These are phyloP conservation scores for Roridomyces roridus DNA, from an alignment of 768 basidiomycete genomes.

Conservation along the genomic window DNA sequence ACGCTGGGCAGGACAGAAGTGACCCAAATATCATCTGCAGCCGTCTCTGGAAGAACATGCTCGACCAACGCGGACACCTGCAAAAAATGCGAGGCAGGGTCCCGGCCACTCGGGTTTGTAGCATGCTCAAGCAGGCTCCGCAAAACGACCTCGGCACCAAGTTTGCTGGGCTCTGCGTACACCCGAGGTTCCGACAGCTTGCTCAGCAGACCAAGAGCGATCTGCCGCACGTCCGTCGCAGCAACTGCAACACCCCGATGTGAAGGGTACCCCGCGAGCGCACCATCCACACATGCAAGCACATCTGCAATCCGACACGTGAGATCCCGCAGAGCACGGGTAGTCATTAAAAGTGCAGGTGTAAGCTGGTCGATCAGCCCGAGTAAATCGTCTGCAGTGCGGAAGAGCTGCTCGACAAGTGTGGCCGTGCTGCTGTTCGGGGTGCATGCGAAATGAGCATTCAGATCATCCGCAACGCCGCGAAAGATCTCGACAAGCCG, in stretches of 20 bases:
- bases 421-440: conserved; percentile 39
- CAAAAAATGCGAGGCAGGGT: conserved; percentile 62
- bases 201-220: conserved; percentile 58
- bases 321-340: conserved; percentile 53
- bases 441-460: conserved; percentile 53
- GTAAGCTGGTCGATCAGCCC: conserved; percentile 54
- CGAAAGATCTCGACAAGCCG: conserved; percentile 60
- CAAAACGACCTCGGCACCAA: conserved; percentile 58
- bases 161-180: conserved; percentile 40
- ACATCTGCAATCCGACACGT: conserved; percentile 55
- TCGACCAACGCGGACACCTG: conserved; percentile 66
- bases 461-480: conserved; percentile 59
- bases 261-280: conserved; percentile 47
- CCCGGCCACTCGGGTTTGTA: conserved; percentile 42
- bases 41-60: conserved; percentile 53
- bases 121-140: conserved; percentile 61
- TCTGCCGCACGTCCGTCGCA: conserved; percentile 51
- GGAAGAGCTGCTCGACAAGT: conserved; percentile 61
- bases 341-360: conserved; percentile 54
- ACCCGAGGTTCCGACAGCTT: conserved; percentile 43
- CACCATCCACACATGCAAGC: conserved; percentile 59
- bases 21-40: conserved; percentile 52
- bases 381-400: conserved; percentile 59
- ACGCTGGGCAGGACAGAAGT: conserved; percentile 61
- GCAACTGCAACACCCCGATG: conserved; percentile 38